phyloP scores from a whole-genome alignment of 768 basidiomycete species.

The Mycena filopes region DNA sequence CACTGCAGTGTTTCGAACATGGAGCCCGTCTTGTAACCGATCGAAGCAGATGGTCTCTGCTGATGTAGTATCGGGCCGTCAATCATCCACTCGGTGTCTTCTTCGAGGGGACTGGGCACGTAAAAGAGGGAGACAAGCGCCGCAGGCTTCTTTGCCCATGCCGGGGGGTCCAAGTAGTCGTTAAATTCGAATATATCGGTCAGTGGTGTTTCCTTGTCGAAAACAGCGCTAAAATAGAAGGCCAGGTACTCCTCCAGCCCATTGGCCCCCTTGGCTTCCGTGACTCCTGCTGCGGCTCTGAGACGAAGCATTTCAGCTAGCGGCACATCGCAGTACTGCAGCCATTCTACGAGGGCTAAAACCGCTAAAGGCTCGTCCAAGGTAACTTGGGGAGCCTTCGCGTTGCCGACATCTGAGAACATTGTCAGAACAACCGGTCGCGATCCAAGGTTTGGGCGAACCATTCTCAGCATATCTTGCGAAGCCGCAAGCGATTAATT shows the following conservation, averaged over 20 bases:
- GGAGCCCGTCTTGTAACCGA: not conserved
- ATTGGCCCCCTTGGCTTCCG: slow-evolving; percentile 40
- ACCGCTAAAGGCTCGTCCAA: slow-evolving; percentile 59
- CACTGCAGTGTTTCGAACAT: not conserved
- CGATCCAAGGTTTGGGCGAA: no score
- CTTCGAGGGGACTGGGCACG: not conserved
- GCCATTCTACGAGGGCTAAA: slow-evolving; percentile 54
- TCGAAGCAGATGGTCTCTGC: not conserved
- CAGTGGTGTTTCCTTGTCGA: slow-evolving; percentile 10
- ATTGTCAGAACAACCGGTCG: no score
- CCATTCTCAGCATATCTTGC: slow-evolving; percentile 52
- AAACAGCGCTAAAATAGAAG: slow-evolving; percentile 36
- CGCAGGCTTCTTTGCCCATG: slow-evolving; percentile 2
- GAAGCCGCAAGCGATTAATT: slow-evolving; percentile 56
- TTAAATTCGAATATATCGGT: slow-evolving; percentile 13
- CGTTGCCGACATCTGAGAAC: slow-evolving; percentile 36
- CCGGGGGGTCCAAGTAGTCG: not conserved
- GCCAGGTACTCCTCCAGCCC: slow-evolving; percentile 59
- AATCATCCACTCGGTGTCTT: not conserved
- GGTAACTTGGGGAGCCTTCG: slow-evolving; percentile 29
- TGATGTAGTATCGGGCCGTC: not conserved
- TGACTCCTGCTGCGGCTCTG: slow-evolving; percentile 35
- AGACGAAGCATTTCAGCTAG: slow-evolving; percentile 49
- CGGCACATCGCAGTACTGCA: slow-evolving; percentile 45
- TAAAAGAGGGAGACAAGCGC: slow-evolving; percentile 7